These are phyloP conservation scores for Nemania serpens DNA, from an alignment of 2,329 filamentous ascomycete genomes.

Conservation along the genomic window DNA sequence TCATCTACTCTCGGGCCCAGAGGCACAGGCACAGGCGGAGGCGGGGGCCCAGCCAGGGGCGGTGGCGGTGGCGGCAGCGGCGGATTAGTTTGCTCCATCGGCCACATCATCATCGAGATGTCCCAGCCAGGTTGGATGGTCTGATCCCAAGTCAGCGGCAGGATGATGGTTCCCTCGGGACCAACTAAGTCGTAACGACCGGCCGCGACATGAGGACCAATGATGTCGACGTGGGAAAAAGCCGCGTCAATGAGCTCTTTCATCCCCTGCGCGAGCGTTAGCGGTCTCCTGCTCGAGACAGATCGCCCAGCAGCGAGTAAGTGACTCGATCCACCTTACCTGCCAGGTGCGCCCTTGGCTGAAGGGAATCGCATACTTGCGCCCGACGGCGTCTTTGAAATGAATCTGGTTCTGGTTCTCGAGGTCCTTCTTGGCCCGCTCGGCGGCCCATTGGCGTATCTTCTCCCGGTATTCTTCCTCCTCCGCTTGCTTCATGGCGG, in stretches of 20 bases:
- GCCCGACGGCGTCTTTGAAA: conserved; percentile 25
- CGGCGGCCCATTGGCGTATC: conserved; percentile 18
- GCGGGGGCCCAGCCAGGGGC: too few species aligned
- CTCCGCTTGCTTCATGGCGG: conserved; percentile 5
- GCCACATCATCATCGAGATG: conserved; percentile 68
- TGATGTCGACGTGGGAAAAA: conserved; percentile 75
- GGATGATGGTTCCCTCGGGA: conserved; percentile 76
- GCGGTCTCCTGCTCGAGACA: too few species aligned
- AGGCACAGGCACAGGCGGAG: too few species aligned
- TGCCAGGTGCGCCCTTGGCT: conserved; percentile 17
- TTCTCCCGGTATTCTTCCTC: conserved; percentile 13
- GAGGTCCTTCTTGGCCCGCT: conserved; percentile 17
- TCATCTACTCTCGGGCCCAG: too few species aligned
- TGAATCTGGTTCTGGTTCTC: conserved; percentile 21
- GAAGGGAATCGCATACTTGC: conserved; percentile 24
- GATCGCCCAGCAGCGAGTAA: background rate
- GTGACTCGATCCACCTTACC: conserved; percentile 4
- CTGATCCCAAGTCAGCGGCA: conserved; percentile 77
- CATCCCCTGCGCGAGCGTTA: conserved; percentile 65
- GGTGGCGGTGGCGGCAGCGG: background rate
- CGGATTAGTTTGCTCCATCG: conserved; percentile 49
- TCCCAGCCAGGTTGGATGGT: conserved; percentile 76
- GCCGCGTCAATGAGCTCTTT: conserved; percentile 80
- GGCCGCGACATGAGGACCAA: conserved; percentile 72
- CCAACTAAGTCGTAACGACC: conserved; percentile 79